phyloP scores from a whole-genome alignment of 23 red algal species.

The Gracilaria domingensis region DNA sequence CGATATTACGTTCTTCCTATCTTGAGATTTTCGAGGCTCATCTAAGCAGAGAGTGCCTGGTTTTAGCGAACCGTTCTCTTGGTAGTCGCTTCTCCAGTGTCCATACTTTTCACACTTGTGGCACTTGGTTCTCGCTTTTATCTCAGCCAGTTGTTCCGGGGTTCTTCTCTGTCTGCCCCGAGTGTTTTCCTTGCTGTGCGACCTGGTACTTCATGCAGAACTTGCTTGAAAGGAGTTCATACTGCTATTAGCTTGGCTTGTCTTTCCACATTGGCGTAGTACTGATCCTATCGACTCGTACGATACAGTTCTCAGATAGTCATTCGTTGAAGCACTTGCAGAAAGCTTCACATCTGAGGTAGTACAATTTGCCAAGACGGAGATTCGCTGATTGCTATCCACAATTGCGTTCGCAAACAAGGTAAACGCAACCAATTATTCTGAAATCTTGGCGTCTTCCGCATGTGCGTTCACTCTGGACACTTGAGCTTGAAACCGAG shows the following conservation, averaged over 20 bases:
- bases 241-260: not conserved
- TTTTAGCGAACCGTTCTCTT: constrained; percentile 26
- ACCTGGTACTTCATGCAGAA: too few species aligned
- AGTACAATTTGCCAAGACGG: not conserved
- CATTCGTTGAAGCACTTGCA: not conserved
- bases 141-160: constrained; percentile 5
- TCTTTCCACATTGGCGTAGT: not conserved
- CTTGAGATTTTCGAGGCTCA: not conserved
- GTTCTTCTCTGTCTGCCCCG: not conserved
- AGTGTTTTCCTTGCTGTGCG: too few species aligned
- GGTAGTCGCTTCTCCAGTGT: constrained; percentile 9
- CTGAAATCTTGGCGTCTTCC: not conserved
- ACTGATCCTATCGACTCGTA: not conserved
- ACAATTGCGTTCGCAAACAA: not conserved
- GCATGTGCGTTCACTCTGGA: not conserved
- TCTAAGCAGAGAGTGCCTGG: not conserved
- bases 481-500: not conserved
- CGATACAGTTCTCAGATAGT: not conserved
- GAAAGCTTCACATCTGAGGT: not conserved
- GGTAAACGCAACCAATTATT: not conserved
- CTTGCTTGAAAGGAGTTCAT: not conserved
- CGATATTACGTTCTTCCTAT: not conserved
- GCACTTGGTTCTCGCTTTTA: constrained; percentile 12
- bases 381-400: not conserved
- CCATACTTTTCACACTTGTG: constrained; percentile 12